Base-by-base conservation (phyloP, 306 rosid genomes). In the Vigna hirtella region DNA sequence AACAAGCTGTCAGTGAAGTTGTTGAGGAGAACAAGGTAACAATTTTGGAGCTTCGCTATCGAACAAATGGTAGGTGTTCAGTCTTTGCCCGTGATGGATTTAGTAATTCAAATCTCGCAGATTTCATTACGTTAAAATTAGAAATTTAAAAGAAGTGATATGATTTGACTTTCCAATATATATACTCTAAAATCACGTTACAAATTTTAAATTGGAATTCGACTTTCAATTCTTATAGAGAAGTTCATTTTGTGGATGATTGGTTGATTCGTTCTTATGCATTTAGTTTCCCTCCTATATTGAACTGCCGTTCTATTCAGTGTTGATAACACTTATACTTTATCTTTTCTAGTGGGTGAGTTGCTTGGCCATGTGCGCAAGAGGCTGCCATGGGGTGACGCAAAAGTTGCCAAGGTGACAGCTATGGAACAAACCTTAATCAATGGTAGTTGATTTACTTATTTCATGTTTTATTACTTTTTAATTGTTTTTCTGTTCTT, bases 301-400 rank as follows among this genome's bases (percentile, higher is more conserved):
- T 69, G 22, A 59, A 15, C n/a, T 59, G 47, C 26, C 10, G 20
- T 67, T 52, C 24, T 70, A 14, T 70, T 70, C 42, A 43, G 32
- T 43, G 45, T 34, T 65, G 55, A 42, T 52, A 71, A 74, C 59
- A 70, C 68, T 16, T 65, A 53, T 20, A 26, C 67, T 49, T 61
- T 66, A 53, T 49, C 77, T 72, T 86, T 73, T n/a, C 76, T 82
- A 95, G 99, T 96, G 68, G 99, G 99, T 22, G 97, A 88, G 79
- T 85, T 96, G 58, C 88, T 93, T 78, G 97, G 97, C 76, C 88
- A 86, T 4, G 76, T 96, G 77, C 86, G 99, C 71, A 96, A 89
- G 91, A 90, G 83, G 84, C 91, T 86, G 69, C 97, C 97, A 26
- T 96, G 99, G 99, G 99, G 90, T 75, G 98, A 96, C 82, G 94